Evolutionary conservation across 345 rosid genomes (phyloP).

Genomic region (Microcos paniculata): DNA sequence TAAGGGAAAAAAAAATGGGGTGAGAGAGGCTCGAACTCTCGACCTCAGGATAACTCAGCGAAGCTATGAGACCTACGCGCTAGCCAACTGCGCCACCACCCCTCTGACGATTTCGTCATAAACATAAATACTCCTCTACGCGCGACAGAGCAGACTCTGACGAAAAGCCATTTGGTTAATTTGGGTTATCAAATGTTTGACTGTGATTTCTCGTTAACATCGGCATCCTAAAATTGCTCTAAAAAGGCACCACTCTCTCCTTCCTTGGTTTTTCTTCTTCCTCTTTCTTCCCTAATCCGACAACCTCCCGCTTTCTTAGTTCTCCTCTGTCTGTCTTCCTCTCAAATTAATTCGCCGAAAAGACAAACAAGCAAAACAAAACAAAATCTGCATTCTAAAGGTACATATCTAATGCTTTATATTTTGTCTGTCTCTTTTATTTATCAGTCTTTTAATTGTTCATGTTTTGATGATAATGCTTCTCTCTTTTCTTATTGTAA

Average conservation of each 20-base stretch:
- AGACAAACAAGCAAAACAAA: no score
- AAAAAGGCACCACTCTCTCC: neutral
- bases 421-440: neutral
- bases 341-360: constrained; percentile 7
- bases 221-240: constrained; percentile 14
- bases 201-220: constrained; percentile 1
- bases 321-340: neutral
- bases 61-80: constrained; percentile 76
- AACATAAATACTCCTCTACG: neutral
- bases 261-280: neutral
- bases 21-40: constrained; percentile 94
- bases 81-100: constrained; percentile 81
- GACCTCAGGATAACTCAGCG: constrained; percentile 78
- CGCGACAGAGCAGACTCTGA: neutral
- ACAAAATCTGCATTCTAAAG: constrained; percentile 4
- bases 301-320: constrained; percentile 20
- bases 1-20: constrained; percentile 50
- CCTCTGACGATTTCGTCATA: constrained; percentile 3
- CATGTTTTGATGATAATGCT: neutral
- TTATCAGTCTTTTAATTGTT: neutral
- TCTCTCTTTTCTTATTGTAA: neutral
- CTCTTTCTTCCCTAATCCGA: constrained; percentile 13
- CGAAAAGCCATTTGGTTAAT: neutral
- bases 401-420: neutral
- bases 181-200: neutral